phyloP scores from a whole-genome alignment of 2,329 filamentous ascomycete genomes.

The Diplocarpon rosae region DNA sequence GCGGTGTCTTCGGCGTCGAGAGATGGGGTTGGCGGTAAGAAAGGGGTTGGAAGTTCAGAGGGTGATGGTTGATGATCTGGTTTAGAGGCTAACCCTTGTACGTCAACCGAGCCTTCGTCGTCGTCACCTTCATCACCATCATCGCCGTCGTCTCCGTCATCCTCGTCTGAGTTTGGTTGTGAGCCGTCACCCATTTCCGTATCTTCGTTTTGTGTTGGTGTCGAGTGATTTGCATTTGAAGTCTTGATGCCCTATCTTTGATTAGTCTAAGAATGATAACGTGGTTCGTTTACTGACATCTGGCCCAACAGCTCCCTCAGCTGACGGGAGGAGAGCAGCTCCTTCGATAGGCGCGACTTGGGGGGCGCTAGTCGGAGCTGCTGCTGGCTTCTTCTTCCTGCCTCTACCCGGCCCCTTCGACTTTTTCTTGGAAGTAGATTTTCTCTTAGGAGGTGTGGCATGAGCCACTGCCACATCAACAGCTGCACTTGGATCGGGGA shows the following conservation, averaged over 20 bases:
- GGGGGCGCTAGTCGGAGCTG: constrained; percentile 21
- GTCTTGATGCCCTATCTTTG: constrained; percentile 18
- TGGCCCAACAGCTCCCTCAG: constrained; percentile 6
- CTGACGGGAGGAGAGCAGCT: constrained; percentile 3
- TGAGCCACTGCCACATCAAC: constrained; percentile 27
- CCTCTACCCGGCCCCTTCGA: constrained; percentile 69
- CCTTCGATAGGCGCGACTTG: constrained; percentile 6
- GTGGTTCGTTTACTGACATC: constrained; percentile 17
- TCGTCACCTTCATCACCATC: constrained; percentile 38
- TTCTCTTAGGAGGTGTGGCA: constrained; percentile 44
- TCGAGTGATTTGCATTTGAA: constrained; percentile 12
- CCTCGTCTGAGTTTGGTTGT: constrained; percentile 22
- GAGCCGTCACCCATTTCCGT: constrained; percentile 27
- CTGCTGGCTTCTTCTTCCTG: constrained; percentile 53
- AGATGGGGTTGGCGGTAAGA: constrained; percentile 8
- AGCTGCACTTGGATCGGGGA: constrained; percentile 46
- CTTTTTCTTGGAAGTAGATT: constrained; percentile 57
- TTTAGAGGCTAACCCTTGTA: constrained; percentile 25
- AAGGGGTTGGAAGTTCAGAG: constrained; percentile 6
- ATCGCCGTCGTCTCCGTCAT: constrained; percentile 23
- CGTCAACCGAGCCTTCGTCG: constrained; percentile 32
- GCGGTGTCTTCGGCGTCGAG: constrained; percentile 7
- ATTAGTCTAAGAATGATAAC: constrained; percentile 5
- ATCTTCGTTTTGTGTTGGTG: constrained; percentile 20
- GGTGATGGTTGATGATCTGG: constrained; percentile 16